Percentiles rank a stretch among this genome's conserved stretches.
Evolutionary conservation across 2,329 filamentous ascomycete species (phyloP).

Genomic region (Trichoderma sp.): DNA sequence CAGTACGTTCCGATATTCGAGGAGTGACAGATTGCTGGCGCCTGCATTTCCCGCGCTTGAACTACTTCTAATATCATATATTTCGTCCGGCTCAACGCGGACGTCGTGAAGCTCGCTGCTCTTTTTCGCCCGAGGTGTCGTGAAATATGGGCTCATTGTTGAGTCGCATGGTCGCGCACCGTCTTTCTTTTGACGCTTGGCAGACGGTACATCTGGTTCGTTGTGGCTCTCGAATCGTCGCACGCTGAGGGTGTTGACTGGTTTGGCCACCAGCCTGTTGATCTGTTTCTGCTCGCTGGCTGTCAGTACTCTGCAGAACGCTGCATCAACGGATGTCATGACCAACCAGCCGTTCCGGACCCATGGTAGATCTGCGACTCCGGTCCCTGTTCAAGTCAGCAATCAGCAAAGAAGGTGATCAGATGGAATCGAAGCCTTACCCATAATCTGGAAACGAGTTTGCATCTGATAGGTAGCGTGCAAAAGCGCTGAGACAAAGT

Average conservation of each 20-base stretch:
- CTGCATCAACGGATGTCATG: too few relatives aligned
- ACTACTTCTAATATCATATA: constrained; percentile 18
- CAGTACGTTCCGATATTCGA: constrained; percentile 27
- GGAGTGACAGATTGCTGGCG: background rate
- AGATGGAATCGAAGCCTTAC: constrained; percentile 29
- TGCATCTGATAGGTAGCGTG: constrained; percentile 37
- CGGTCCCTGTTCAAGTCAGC: constrained; percentile 27
- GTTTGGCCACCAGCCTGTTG: constrained; percentile 24
- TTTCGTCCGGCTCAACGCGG: constrained; percentile 6
- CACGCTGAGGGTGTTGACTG: constrained; percentile 26
- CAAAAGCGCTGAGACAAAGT: constrained; percentile 30
- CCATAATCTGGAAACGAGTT: constrained; percentile 45
- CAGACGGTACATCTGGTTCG: constrained; percentile 21
- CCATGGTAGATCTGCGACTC: constrained; percentile 24
- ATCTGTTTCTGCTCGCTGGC: constrained; percentile 26
- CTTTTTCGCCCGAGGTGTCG: background rate
- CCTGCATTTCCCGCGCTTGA: constrained; percentile 17
- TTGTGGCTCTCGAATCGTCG: background rate
- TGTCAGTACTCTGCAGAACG: background rate
- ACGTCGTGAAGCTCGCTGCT: background rate
- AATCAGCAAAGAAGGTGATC: background rate
- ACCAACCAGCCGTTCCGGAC: constrained; percentile 28
- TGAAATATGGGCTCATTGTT: constrained; percentile 9
- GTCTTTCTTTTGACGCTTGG: constrained; percentile 27
- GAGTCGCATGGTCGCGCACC: background rate